Evolutionary conservation across 1,139 yeast genomes (phyloP), one percentile per base, ranked within the genome.

Genomic region (Taphrina wiesneri): DNA sequence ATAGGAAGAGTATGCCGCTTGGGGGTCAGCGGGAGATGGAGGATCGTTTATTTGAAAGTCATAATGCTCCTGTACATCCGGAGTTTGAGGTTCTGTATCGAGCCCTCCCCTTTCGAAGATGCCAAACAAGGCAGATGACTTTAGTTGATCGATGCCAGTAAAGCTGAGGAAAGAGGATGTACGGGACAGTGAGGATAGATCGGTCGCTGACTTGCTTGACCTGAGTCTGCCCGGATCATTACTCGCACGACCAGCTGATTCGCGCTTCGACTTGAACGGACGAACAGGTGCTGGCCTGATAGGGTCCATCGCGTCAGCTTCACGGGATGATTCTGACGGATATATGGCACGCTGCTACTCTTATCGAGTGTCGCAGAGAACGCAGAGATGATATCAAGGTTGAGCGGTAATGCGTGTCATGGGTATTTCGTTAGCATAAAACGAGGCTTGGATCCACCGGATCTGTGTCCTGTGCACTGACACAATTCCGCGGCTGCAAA

Each of bases 101-200:
- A 43, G 36, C 2, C 64, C 64, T 19, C 64, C 57, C 39, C 53
- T 52, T 34, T 60, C 64, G 47, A 60, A 60, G 51, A 60, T 60
- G 28, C 64, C 64, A 49, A 60, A 60, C 3, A 60, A 28, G 6
- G 64, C 64, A 7, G 57, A 51, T 13, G 52, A 39, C 19, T 36
- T 49, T 25, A 54, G 26, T 11, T 51, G 41, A 19, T 52, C 64
- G 13, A 60, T 32, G 11, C 64, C 64, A 39, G 64, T 19, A 19
- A 60, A 51, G 39, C 39, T 28, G 19, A 60, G 30, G 41, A 60
- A 51, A 9, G 64, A 60, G 6, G 64, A 41, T 7, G 56, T 51
- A n/a, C 64, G 52, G 15, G 64, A 60, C 4, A 60, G 36, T 9
- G 41, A 15, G 19, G 57, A 17, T 11, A 60, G 15, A 17, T 60